Conservation (phyloP, 1,284 basidiomycete species). For the Fomitopsis palustris region DNA sequence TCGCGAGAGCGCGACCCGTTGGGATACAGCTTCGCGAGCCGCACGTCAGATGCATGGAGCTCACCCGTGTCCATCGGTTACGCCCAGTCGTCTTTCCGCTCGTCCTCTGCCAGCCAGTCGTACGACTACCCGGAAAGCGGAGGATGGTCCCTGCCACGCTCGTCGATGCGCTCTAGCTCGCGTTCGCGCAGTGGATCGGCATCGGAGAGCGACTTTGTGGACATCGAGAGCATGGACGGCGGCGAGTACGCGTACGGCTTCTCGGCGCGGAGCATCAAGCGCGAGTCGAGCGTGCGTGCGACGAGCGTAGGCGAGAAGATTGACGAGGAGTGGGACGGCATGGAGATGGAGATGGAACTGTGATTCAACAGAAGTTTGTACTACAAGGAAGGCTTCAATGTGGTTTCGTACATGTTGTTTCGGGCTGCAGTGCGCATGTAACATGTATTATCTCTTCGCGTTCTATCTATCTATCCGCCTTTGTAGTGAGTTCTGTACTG, state of each 20-base stretch:
- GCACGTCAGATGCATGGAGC: conserved; percentile 25
- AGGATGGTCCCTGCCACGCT: conserved; percentile 51
- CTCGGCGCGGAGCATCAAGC: conserved; percentile 25
- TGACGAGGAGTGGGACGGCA: conserved; percentile 38
- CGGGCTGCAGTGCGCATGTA: not conserved
- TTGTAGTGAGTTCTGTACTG: not conserved
- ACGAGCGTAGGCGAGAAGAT: conserved; percentile 30
- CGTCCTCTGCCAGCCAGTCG: conserved; percentile 23
- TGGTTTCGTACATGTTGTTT: not conserved
- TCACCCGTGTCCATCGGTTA: conserved; percentile 24
- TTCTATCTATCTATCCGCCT: not conserved
- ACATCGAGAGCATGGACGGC: conserved; percentile 27
- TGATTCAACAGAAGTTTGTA: conserved; percentile 7
- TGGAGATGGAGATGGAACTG: conserved; percentile 39
- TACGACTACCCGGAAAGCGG: conserved; percentile 26
- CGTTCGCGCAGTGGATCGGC: conserved; percentile 34
- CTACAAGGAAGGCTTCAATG: not conserved
- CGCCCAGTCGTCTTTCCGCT: conserved; percentile 27
- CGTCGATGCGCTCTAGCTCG: conserved; percentile 43
- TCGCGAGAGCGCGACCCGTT: conserved; percentile 19
- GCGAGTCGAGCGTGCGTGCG: conserved; percentile 31
- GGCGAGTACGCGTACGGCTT: conserved; percentile 20
- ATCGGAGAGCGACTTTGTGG: conserved; percentile 32
- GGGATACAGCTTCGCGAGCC: conserved; percentile 21
- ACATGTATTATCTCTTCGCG: not conserved